Base-by-base conservation (phyloP, 2,329 filamentous ascomycete genomes). In the Lomentospora prolificans region DNA sequence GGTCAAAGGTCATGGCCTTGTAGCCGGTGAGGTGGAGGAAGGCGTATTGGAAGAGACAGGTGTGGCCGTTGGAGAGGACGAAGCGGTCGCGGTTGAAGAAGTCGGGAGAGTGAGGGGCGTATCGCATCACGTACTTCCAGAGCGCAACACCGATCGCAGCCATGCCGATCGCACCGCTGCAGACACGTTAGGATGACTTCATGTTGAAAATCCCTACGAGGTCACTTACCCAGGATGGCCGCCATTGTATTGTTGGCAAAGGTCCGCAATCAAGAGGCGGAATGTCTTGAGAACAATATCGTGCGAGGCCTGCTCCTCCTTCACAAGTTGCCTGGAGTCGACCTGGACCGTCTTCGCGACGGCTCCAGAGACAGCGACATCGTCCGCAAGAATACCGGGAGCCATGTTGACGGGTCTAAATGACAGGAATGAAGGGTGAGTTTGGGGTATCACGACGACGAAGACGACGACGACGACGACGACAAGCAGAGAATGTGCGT, bases 231-330 rank as follows among this genome's bases (percentile, higher is more conserved):
- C 84, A 17, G 84, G 84, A 63, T 87, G 85, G 0, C 85, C 85
- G 33, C 83, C 83, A 59, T 80, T 80, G 67, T 86, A 88, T 60
- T 87, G 84, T 64, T 87, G 77, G 62, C 83, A 87, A 3, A 88
- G 68, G 64, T 88, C 85, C 48, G 84, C 82, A 57, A 87, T 83
- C 28, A 87, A 68, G 52, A 79, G 70, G 55, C 84, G 73, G 63
- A 86, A 85, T 4, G 78, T 79, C 61, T 75, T 76, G 53, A 87
- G 67, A 2, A 84, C 79, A 19, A 78, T 64, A 51, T 82, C 75
- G 36, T 57, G 56, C 22, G 48, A 27, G 41, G 17, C n/a, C 17
- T 28, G 25, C 12, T 51, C 25, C 22, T 28, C 44, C 19, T 39
- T 27, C 28, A 55, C 51, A 8, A 59, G 59, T 17, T 55, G 48